Percentiles rank a stretch among this genome's conserved stretches.
phyloP scores from a whole-genome alignment of 2,329 filamentous ascomycete species.

The Pleomassaria siparia region DNA sequence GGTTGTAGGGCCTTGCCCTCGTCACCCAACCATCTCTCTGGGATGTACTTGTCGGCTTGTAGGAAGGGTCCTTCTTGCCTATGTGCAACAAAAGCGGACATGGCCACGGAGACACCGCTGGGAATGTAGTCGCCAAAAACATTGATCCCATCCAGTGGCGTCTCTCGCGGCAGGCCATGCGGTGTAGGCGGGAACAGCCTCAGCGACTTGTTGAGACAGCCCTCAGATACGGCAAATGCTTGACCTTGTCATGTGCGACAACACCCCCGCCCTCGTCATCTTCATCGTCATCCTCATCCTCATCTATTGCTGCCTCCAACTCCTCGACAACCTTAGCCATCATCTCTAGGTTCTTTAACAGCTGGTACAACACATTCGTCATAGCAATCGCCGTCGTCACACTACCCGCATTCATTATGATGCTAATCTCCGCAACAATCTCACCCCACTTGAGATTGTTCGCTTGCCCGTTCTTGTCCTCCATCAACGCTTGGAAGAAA shows the following conservation, averaged over 20 bases:
- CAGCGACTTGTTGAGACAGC: slow-evolving; percentile 49
- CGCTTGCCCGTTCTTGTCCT: slow-evolving; percentile 48
- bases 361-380: slow-evolving; percentile 55
- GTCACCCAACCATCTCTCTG: slow-evolving; percentile 42
- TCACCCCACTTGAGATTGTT: slow-evolving; percentile 60
- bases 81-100: slow-evolving; percentile 54
- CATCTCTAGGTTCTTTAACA: slow-evolving; percentile 51
- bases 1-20: slow-evolving; percentile 31
- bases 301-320: slow-evolving; percentile 29
- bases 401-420: slow-evolving; percentile 55
- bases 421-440: slow-evolving; percentile 57
- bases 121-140: slow-evolving; percentile 31
- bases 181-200: slow-evolving; percentile 50
- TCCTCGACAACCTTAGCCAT: slow-evolving; percentile 29
- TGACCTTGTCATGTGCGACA: slow-evolving; percentile 31
- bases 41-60: slow-evolving; percentile 34
- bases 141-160: slow-evolving; percentile 30
- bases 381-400: slow-evolving; percentile 58
- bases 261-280: slow-evolving; percentile 28
- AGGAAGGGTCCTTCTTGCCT: slow-evolving; percentile 28
- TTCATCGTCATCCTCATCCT: slow-evolving; percentile 30
- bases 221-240: slow-evolving; percentile 37
- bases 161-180: slow-evolving; percentile 41
- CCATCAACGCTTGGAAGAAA: slow-evolving; percentile 61
- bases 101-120: slow-evolving; percentile 26